A percentile compares a stretch with the other conserved stretches of the same genome.
Conservation (phyloP, 1,284 basidiomycete genomes). For the Ustilago sp. region DNA sequence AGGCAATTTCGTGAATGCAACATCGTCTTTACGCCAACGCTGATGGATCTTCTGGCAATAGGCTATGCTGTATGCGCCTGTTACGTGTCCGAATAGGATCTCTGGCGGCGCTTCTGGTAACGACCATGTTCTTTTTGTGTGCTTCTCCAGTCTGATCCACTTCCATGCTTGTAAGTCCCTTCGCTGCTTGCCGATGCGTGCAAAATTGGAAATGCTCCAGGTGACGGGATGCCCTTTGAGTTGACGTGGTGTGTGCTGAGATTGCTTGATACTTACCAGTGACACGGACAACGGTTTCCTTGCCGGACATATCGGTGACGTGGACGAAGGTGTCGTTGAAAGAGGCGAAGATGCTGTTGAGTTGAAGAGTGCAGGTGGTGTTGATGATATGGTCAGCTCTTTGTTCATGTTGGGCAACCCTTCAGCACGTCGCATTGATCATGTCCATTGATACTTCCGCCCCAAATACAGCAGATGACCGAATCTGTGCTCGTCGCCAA, state of each 20-base stretch:
- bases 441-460: neutral
- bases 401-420: neutral
- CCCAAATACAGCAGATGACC: neutral
- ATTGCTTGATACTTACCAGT: conserved; percentile 77
- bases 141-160: neutral
- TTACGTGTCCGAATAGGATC: neutral
- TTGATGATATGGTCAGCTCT: conserved; percentile 22
- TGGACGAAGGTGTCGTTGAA: conserved; percentile 99
- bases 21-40: neutral
- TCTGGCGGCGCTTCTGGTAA: neutral
- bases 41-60: neutral
- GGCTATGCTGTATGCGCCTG: neutral
- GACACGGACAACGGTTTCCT: conserved; percentile 98
- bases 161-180: neutral
- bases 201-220: neutral
- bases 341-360: conserved; percentile 68
- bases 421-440: conserved; percentile 21
- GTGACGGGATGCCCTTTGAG: neutral
- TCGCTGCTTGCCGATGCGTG: neutral
- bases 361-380: neutral
- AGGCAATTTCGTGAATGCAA: neutral
- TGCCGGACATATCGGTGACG: conserved; percentile 97
- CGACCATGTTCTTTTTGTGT: neutral
- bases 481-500: no score
- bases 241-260: conserved; percentile 1